A percentile compares a stretch with the other conserved stretches of the same genome.
Evolutionary conservation across 305 asterid genomes (phyloP).

Genomic region (Fraxinus dipetala): DNA sequence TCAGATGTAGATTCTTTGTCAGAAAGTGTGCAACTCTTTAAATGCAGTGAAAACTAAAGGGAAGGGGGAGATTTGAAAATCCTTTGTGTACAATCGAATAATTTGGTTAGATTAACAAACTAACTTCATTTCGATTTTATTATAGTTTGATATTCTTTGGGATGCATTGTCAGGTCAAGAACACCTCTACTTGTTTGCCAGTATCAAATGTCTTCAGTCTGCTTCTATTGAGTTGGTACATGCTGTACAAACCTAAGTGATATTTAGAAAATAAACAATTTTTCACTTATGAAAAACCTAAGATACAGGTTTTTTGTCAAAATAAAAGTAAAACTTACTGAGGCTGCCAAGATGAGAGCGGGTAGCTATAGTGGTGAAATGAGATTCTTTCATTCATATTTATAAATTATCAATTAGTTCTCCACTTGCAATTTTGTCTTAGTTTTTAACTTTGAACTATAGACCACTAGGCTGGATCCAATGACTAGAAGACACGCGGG

Average conservation of each 20-base stretch:
- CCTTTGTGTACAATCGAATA: neutral
- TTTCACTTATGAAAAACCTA: neutral
- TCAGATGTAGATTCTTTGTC: neutral
- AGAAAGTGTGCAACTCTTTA: neutral
- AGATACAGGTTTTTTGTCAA: neutral
- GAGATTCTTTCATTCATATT: conserved; percentile 27
- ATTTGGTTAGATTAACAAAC: conserved; percentile 3
- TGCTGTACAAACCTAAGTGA: conserved; percentile 18
- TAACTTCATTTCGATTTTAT: conserved; percentile 24
- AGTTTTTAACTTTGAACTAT: conserved; percentile 18
- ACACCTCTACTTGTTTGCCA: conserved; percentile 82
- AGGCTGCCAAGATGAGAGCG: conserved; percentile 63
- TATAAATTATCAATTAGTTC: conserved; percentile 10
- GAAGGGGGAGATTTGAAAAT: neutral
- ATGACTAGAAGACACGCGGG: conserved; percentile 81
- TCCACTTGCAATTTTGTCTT: neutral
- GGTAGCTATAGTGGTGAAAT: conserved; percentile 93
- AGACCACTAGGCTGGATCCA: conserved; percentile 99
- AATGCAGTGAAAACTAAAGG: conserved; percentile 6
- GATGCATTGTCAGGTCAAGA: conserved; percentile 86
- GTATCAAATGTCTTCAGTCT: conserved; percentile 71
- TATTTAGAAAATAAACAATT: neutral
- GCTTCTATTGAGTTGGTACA: conserved; percentile 53
- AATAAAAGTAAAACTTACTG: conserved; percentile 63
- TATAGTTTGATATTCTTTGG: conserved; percentile 89